Base-by-base conservation (phyloP, 441 rosid genomes). In the Capsella rubella region DNA sequence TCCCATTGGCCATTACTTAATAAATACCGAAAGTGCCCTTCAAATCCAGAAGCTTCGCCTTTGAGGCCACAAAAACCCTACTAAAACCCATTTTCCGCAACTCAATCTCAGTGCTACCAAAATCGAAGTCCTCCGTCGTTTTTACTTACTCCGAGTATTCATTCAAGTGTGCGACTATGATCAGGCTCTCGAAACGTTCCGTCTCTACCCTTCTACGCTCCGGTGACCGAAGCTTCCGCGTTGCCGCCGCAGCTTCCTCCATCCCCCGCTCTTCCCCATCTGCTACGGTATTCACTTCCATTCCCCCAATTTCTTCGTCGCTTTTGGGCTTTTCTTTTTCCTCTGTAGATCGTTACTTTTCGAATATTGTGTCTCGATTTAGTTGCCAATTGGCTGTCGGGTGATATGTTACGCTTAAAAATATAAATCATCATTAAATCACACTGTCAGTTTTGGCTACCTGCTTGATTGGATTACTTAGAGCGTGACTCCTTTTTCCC, bases 31-130 rank as follows among this genome's bases (percentile, higher is more conserved):
- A 54, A 39, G 0, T 61, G 0, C 45, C 75, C 67, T 69, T 45
- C 11, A 34, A 75, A 64, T 93, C 97, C 82, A 84, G 94, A 93
- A 90, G 73, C 89, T 89, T 93, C 91, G 57, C 69, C 73, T 68
- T 14, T 64, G 18, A 21, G 25, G 28, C 71, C 71, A 3, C 25
- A 18, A 66, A 87, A 89, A 87, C 97, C 97, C 95, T 85, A 72
- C 87, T 72, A 74, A 78, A 86, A 63, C 82, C 84, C 86, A 16
- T 13, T 53, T 0, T 13, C 32, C 61, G 34, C 11, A 15, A 61
- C 28, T 35, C 63, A 8, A 64, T 10, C 31, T 59, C 61, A 75
- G 34, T 35, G 47, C 49, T 63, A 39, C 49, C 66, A 21, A 39
- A 27, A 18, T 39, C 52, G 21, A 13, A 31, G n/a, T 1, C 18